Conservation (phyloP, 495 filamentous ascomycete species). For the Xanthoparmelia taractica region DNA sequence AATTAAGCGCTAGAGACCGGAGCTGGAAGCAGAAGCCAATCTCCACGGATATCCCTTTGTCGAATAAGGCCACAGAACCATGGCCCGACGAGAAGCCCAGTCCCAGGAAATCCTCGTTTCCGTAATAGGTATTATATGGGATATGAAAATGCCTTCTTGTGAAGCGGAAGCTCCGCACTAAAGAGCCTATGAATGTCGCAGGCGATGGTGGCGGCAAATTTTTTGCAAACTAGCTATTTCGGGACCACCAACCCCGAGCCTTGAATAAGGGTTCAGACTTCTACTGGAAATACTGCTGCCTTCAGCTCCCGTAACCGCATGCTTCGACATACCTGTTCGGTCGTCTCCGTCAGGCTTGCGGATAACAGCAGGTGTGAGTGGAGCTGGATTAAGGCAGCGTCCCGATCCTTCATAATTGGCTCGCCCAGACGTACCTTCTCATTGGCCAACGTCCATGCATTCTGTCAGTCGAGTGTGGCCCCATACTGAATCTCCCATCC, state of each 20-base stretch:
- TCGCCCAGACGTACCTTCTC: background rate
- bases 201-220: background rate
- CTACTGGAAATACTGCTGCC: background rate
- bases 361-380: background rate
- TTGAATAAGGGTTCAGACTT: background rate
- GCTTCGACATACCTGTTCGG: conserved; percentile 1
- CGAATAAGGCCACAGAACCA: background rate
- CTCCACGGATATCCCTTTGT: background rate
- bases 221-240: background rate
- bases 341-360: background rate
- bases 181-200: background rate
- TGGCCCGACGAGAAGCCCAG: background rate
- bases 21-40: background rate
- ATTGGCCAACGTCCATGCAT: background rate
- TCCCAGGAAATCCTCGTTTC: background rate
- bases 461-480: background rate
- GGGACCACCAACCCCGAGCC: conserved; percentile 1
- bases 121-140: background rate
- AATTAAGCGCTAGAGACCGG: background rate
- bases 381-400: background rate
- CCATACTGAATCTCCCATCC: background rate
- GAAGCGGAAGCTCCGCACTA: background rate
- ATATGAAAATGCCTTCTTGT: background rate
- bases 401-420: background rate
- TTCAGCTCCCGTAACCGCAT: background rate